These are phyloP conservation scores for Pythium utonaiense DNA, from an alignment of 352 stramenopile genomes.

Conservation along the genomic window DNA sequence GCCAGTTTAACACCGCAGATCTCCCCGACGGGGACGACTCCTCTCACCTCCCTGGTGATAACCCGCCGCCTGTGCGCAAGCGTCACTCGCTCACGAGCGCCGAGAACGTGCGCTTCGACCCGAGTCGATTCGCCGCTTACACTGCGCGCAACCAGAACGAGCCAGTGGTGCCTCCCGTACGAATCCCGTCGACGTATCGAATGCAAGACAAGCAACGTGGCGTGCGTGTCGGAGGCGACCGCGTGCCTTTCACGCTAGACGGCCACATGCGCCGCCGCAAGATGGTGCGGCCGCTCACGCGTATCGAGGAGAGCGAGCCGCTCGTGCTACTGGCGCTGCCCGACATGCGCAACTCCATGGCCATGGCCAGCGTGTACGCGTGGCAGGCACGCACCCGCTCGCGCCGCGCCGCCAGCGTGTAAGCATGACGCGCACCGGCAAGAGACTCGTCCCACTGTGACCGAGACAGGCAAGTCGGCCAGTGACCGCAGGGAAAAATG, in stretches of 20 bases:
- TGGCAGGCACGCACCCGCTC: slow-evolving; percentile 15
- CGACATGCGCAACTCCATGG: slow-evolving; percentile 24
- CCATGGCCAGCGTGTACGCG: slow-evolving; percentile 10
- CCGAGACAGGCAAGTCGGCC: too few relatives aligned
- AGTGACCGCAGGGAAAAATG: too few relatives aligned
- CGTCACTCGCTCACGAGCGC: slow-evolving; percentile 19
- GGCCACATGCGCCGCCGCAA: slow-evolving; percentile 21
- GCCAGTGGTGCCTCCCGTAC: slow-evolving; percentile 25
- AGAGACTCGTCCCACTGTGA: background rate
- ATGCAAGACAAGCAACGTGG: slow-evolving; percentile 20
- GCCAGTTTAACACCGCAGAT: slow-evolving; percentile 20
- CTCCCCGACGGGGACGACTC: slow-evolving; percentile 9
- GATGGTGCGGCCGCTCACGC: slow-evolving; percentile 19
- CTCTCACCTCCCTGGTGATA: background rate
- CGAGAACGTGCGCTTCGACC: slow-evolving; percentile 1
- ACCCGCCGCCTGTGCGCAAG: background rate
- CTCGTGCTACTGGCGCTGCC: slow-evolving; percentile 10
- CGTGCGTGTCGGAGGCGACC: slow-evolving; percentile 22
- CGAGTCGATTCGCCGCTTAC: background rate
- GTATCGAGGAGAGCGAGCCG: slow-evolving; percentile 14
- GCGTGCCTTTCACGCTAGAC: slow-evolving; percentile 29
- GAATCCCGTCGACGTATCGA: slow-evolving; percentile 27
- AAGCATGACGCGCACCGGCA: background rate
- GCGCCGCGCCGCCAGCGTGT: slow-evolving; percentile 14
- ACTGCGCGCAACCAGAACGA: slow-evolving; percentile 5